Evolutionary conservation across 2,329 filamentous ascomycete genomes (phyloP), one percentile per base, ranked within the genome.

Genomic region (Ceratocystis colombiana): DNA sequence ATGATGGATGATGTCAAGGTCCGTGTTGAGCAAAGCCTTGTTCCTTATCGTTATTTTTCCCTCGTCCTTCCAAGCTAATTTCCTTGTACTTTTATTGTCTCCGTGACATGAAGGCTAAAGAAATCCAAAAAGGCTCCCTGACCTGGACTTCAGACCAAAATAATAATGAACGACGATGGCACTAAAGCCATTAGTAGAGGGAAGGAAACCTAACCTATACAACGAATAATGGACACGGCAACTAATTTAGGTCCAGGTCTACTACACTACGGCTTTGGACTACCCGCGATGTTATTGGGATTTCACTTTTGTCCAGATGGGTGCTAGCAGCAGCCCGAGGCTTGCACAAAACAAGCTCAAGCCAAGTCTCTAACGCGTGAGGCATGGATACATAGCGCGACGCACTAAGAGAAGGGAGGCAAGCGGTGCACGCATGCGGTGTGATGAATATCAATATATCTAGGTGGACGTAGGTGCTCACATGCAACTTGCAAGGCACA

Each of bases 271-370:
- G 53, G 53, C 22, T 28, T 57, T 28, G 53, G 53, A 57, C 22
- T 57, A 57, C 25, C 53, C 53, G 53, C 53, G 53, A 57, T 57
- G 53, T 28, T 57, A 2, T 57, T 30, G 22, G 53, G 53, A 57
- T 57, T 57, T 15, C 10, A 22, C 33, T 30, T 28, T 57, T 50
- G 17, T 50, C 46, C 6, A 50, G 46, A 50, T 50, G 46, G n/a
- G 46, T 50, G 46, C 46, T 50, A 50, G 45, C 45, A 48, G 15
- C 17, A 48, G 46, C 46, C 33, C 12, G 33, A 12, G 8, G 33
- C 37, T 41, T 50, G 17, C 7, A 50, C 5, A 20, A 10, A 20
- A 48, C 17, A 30, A 30, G 45, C 45, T 48, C 7, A 10, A 50
- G 46, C 46, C 20, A 50, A 22, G 46, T 20, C 45, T 41, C 37